Conservation (phyloP, 2,329 filamentous ascomycete genomes). For the Clonostachys rosea region DNA sequence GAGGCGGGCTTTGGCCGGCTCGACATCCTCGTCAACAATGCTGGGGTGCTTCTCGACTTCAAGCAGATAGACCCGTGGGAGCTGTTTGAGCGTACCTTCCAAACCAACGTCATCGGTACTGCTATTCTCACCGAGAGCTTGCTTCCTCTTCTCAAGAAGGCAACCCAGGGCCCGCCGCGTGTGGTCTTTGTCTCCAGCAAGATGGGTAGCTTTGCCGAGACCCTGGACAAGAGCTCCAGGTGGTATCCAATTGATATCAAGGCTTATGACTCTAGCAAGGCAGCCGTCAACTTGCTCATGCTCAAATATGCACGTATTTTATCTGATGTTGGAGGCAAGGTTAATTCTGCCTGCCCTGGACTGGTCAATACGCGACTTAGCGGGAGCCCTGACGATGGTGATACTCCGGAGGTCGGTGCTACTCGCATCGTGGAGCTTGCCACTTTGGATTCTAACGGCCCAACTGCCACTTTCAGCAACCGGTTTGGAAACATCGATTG, state of each 20-base stretch:
- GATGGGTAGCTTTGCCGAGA: constrained; percentile 18
- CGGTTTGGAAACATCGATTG: constrained; percentile 7
- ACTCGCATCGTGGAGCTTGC: constrained; percentile 20
- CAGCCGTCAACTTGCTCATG: constrained; percentile 17
- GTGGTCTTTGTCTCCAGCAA: constrained; percentile 24
- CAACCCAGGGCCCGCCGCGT: constrained; percentile 7
- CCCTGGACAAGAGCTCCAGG: neutral
- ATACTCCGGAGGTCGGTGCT: constrained; percentile 16
- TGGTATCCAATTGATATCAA: neutral
- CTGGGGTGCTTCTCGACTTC: constrained; percentile 38
- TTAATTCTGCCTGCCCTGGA: constrained; percentile 30
- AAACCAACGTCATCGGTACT: constrained; percentile 28
- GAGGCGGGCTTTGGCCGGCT: constrained; percentile 39
- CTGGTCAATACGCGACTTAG: constrained; percentile 21
- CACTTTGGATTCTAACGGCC: constrained; percentile 16
- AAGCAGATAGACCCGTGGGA: constrained; percentile 30
- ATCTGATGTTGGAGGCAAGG: constrained; percentile 18
- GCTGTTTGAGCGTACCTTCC: constrained; percentile 42
- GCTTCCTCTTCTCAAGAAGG: constrained; percentile 20
- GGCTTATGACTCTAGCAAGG: neutral
- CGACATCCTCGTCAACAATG: constrained; percentile 54
- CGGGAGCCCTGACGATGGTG: constrained; percentile 4
- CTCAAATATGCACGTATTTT: constrained; percentile 23
- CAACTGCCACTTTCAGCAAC: constrained; percentile 18
- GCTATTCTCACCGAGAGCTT: constrained; percentile 18